Evolutionary conservation across 345 rosid genomes (phyloP), one percentile per base, ranked within the genome.

Genomic region (Aegle marmelos): DNA sequence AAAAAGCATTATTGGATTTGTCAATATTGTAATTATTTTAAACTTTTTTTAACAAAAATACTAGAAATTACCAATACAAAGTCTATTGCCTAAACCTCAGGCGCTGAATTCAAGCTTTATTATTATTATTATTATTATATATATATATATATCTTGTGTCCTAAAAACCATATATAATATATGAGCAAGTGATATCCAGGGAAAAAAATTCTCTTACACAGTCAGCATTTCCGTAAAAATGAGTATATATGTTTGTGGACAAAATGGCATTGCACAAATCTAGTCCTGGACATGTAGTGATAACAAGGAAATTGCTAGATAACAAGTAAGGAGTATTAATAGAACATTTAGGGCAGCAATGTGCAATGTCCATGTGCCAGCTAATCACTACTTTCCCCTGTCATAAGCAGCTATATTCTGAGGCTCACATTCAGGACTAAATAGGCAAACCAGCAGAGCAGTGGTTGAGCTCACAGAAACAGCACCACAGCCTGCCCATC

Each of bases 401-500:
- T 95, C 98, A 79, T 88, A 93, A 6, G 98, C 98, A 84, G 85
- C 94, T 81, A 95, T 91, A 61, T 93, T 95, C 85, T 92, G 99
- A 22, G 97, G 97, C 79, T 95, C 99, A 61, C 97, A 95, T 84
- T 95, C 99, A 22, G 97, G 97, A 73, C 96, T 92, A 30, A 93
- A 88, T 37, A 95, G 92, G 75, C 90, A 91, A 58, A 95, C 99
- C 81, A 93, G 91, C 64, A 85, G 56, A 22, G 97, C 91, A 19
- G 93, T 76, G 57, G 92, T 70, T 78, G 97, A 85, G 79, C 99
- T 89, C 48, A 87, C 79, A 31, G 93, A 84, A 71, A 89, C 70
- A 48, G 97, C 97, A 79, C 99, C 98, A 48, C 94, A 93, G 65
- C 86, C 88, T 78, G 98, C 99, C 99, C 99, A 95, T 37, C 99